Evolutionary conservation across 1,284 basidiomycete genomes (phyloP).

Genomic region (Paramarasmius palmivorus): DNA sequence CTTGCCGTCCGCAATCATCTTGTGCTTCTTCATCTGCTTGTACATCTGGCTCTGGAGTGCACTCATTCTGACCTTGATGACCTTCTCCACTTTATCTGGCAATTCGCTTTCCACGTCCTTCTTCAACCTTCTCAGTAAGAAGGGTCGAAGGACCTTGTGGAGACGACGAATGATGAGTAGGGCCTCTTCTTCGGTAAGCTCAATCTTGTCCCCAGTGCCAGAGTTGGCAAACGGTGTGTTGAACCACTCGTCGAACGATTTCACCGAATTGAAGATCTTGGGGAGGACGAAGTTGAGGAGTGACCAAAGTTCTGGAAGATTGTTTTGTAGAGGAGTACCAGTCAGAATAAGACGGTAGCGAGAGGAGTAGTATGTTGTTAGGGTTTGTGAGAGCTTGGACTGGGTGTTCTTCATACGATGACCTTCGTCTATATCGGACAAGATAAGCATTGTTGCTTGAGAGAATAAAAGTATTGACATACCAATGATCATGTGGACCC

Average conservation of each 20-base stretch:
- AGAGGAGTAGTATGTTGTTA: slow-evolving; percentile 92
- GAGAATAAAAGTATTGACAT: slow-evolving; percentile 24
- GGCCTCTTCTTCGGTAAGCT: slow-evolving; percentile 99
- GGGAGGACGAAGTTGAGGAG: slow-evolving; percentile 98
- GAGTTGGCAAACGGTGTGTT: slow-evolving; percentile 99
- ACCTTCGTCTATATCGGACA: slow-evolving; percentile 75
- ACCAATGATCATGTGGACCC: slow-evolving; percentile 99
- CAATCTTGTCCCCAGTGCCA: slow-evolving; percentile 95
- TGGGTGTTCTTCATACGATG: slow-evolving; percentile 99
- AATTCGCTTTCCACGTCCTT: slow-evolving; percentile 98
- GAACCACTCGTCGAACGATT: slow-evolving; percentile 99
- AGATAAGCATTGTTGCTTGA: neutral
- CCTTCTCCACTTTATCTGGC: slow-evolving; percentile 99
- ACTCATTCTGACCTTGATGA: slow-evolving; percentile 98
- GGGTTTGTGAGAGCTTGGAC: slow-evolving; percentile 90
- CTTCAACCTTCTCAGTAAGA: slow-evolving; percentile 95
- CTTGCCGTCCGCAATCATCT: slow-evolving; percentile 92
- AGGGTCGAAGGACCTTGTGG: slow-evolving; percentile 97
- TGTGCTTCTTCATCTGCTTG: slow-evolving; percentile 97
- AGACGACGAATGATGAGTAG: slow-evolving; percentile 96
- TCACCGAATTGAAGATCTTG: slow-evolving; percentile 99
- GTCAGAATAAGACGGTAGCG: slow-evolving; percentile 96
- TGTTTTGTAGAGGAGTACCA: slow-evolving; percentile 98
- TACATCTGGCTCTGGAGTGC: slow-evolving; percentile 94
- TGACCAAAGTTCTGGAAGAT: slow-evolving; percentile 97